Conservation (phyloP, 1,284 basidiomycete species). For the Puccinia polysora region DNA sequence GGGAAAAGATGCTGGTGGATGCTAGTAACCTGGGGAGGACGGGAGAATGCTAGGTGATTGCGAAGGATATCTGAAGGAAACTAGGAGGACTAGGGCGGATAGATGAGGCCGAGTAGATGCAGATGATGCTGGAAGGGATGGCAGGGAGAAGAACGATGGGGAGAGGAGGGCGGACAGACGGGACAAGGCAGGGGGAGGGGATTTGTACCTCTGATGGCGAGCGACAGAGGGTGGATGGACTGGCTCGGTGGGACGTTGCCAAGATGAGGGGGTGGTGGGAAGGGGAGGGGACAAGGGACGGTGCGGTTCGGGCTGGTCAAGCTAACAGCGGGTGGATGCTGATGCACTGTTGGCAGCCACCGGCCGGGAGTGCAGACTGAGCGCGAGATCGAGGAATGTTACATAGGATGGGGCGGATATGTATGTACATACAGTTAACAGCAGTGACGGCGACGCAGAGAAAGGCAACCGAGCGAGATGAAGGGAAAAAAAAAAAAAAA, state of each 20-base stretch:
- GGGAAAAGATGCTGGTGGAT: neutral
- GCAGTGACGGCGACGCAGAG: conserved; percentile 22
- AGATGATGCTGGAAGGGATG: no score
- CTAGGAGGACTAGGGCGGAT: neutral
- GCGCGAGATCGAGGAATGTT: conserved; percentile 14
- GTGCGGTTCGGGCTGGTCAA: conserved; percentile 19
- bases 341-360: conserved; percentile 23
- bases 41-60: neutral
- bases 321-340: conserved; percentile 24
- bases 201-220: neutral
- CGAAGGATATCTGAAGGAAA: neutral
- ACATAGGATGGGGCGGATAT: neutral
- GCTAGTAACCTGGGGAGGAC: neutral
- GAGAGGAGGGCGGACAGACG: conserved; percentile 3
- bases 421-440: neutral
- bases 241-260: conserved; percentile 35
- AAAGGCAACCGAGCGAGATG: conserved; percentile 34
- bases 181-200: conserved; percentile 13
- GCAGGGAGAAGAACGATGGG: neutral
- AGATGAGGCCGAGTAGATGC: no score
- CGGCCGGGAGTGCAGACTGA: conserved; percentile 18
- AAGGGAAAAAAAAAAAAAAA: neutral
- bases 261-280: neutral
- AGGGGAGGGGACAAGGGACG: conserved; percentile 20
- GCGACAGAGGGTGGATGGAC: neutral